Conservation (phyloP, 768 basidiomycete genomes). For the Calocybe gangraenosa region DNA sequence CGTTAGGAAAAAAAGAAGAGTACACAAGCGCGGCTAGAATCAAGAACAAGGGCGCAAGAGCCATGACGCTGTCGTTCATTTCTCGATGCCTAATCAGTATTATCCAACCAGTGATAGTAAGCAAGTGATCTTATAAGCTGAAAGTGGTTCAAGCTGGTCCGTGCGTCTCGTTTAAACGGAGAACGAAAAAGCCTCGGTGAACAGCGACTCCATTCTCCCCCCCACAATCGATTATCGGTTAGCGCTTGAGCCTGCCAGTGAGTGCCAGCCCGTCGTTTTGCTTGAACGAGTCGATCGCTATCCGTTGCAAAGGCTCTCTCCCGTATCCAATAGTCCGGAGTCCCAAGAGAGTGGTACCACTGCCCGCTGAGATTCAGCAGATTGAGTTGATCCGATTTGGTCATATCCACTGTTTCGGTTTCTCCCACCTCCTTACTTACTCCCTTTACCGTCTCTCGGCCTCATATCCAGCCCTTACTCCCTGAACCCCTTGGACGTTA, state of each 20-base stretch:
- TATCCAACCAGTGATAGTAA: background rate
- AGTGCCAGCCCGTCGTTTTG: background rate
- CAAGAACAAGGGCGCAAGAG: slow-evolving; percentile 38
- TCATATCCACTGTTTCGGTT: slow-evolving; percentile 37
- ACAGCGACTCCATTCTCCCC: slow-evolving; percentile 12
- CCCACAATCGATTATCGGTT: background rate
- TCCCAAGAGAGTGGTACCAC: slow-evolving; percentile 25
- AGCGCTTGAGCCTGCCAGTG: background rate
- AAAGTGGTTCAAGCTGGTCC: too few relatives aligned
- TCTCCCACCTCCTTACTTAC: slow-evolving; percentile 23
- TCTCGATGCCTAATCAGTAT: too few relatives aligned
- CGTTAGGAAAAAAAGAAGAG: slow-evolving; percentile 4
- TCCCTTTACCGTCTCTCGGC: slow-evolving; percentile 23
- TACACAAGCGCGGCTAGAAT: slow-evolving; percentile 46
- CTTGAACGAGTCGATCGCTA: background rate
- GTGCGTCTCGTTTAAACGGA: slow-evolving; percentile 18
- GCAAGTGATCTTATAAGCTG: too few relatives aligned
- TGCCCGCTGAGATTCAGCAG: slow-evolving; percentile 14
- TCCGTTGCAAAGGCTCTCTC: background rate
- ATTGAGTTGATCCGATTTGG: slow-evolving; percentile 36
- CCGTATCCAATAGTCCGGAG: slow-evolving; percentile 22
- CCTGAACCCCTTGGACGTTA: slow-evolving; percentile 23
- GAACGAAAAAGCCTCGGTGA: slow-evolving; percentile 17
- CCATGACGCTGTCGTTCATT: slow-evolving; percentile 21
- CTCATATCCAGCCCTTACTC: slow-evolving; percentile 21